Evolutionary conservation across 192 early-diverging fungal species (phyloP).

Genomic region (Gonapodya prolifera): DNA sequence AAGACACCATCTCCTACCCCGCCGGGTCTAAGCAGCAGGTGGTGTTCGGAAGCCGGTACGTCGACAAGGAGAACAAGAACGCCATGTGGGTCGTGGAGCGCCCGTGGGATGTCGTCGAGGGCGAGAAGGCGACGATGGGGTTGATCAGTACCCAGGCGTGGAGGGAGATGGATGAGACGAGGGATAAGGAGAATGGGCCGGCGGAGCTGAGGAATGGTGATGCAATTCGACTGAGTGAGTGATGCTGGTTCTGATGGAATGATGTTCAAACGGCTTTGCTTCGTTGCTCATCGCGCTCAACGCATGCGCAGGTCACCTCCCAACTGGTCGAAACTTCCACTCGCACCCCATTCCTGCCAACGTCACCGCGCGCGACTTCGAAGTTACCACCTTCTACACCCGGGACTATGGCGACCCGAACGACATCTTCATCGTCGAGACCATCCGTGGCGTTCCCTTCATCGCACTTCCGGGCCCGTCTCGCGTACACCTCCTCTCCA

Average conservation of each 20-base stretch:
- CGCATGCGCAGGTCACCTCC: constrained; percentile 1
- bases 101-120: not conserved
- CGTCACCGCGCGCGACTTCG: not conserved
- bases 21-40: constrained; percentile 7
- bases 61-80: constrained; percentile 1
- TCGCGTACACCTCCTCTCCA: constrained; percentile 3
- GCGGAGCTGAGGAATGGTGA: constrained; percentile 2
- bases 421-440: constrained; percentile 81
- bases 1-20: not conserved
- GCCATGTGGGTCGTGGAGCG: not conserved
- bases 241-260: not conserved
- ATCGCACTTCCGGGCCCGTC: no score
- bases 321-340: constrained; percentile 7
- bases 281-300: no score
- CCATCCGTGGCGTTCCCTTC: constrained; percentile 23
- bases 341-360: constrained; percentile 3
- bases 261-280: not conserved
- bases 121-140: no score
- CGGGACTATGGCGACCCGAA: constrained; percentile 62
- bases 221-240: constrained; percentile 4
- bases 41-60: constrained; percentile 1
- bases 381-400: not conserved
- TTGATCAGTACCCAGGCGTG: no score
- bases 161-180: not conserved
- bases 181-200: not conserved